Conservation (phyloP, 495 filamentous ascomycete genomes). For the Echria macrotheca region DNA sequence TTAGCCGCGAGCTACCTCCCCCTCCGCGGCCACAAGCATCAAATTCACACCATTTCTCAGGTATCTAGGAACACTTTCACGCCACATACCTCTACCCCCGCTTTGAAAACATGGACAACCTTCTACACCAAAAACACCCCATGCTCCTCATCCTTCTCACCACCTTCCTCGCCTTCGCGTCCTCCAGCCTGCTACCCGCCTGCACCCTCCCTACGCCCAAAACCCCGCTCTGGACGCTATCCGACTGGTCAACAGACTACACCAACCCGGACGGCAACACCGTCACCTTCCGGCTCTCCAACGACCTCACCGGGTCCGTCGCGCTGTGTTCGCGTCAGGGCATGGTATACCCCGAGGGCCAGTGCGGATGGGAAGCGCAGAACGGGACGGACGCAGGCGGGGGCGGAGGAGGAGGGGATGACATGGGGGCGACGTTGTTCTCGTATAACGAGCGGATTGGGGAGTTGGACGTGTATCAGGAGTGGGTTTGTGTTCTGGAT, state of each 20-base stretch:
- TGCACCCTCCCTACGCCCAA: not conserved
- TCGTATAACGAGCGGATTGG: conserved; percentile 7
- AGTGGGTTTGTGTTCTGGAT: conserved; percentile 3
- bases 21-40: too few relatives aligned
- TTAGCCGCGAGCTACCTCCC: too few relatives aligned
- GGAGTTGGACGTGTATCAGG: conserved; percentile 12
- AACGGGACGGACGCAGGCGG: too few relatives aligned
- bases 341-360: conserved; percentile 5
- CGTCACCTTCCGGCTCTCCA: conserved; percentile 8
- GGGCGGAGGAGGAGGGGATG: conserved; percentile 1
- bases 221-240: conserved; percentile 10
- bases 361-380: conserved; percentile 4
- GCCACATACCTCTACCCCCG: too few relatives aligned
- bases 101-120: too few relatives aligned
- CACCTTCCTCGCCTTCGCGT: not conserved
- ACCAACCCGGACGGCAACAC: conserved; percentile 7
- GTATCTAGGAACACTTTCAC: too few relatives aligned
- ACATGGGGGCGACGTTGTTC: conserved; percentile 4
- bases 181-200: not conserved
- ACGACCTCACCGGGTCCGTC: conserved; percentile 7
- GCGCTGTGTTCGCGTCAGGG: conserved; percentile 8
- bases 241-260: conserved; percentile 11
- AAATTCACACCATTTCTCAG: too few relatives aligned
- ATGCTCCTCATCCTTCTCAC: not conserved
- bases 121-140: not conserved